Evolutionary conservation across 805 yeast species (phyloP).

Genomic region (Metschnikowia similis): DNA sequence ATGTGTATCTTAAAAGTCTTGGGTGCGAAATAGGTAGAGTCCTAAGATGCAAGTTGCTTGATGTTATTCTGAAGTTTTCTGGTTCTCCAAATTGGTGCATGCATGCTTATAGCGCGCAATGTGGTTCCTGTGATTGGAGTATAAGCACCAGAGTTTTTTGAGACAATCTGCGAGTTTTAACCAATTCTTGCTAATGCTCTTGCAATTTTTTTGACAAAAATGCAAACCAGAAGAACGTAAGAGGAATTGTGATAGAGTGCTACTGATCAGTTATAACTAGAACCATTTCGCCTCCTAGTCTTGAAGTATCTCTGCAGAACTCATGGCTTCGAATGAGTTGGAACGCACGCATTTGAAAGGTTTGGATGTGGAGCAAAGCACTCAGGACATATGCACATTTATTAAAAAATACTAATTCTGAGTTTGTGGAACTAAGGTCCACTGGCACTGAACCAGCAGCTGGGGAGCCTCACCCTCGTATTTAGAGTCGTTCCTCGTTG

Average conservation of each 20-base stretch:
- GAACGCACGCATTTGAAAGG: neutral
- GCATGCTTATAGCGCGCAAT: conserved; percentile 1
- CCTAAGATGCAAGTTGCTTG: neutral
- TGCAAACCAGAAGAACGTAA: too few relatives aligned
- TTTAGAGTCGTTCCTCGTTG: neutral
- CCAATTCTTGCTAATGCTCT: too few relatives aligned
- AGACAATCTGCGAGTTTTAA: too few relatives aligned
- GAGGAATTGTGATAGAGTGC: too few relatives aligned
- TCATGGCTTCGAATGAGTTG: too few relatives aligned
- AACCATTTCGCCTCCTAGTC: too few relatives aligned
- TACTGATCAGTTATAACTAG: too few relatives aligned
- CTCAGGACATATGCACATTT: neutral
- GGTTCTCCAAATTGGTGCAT: neutral
- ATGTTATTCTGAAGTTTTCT: neutral
- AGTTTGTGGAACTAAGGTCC: neutral
- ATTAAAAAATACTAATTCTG: neutral
- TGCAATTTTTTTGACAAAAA: too few relatives aligned
- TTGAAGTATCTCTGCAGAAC: too few relatives aligned
- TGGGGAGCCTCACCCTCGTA: neutral
- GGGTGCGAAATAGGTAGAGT: neutral
- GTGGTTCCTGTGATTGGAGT: neutral
- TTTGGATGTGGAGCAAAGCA: neutral
- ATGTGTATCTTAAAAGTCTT: neutral
- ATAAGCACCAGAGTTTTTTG: too few relatives aligned
- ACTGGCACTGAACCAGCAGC: neutral